These are phyloP conservation scores for Astragalus membranaceus DNA, from an alignment of 306 rosid genomes.

Conservation along the genomic window DNA sequence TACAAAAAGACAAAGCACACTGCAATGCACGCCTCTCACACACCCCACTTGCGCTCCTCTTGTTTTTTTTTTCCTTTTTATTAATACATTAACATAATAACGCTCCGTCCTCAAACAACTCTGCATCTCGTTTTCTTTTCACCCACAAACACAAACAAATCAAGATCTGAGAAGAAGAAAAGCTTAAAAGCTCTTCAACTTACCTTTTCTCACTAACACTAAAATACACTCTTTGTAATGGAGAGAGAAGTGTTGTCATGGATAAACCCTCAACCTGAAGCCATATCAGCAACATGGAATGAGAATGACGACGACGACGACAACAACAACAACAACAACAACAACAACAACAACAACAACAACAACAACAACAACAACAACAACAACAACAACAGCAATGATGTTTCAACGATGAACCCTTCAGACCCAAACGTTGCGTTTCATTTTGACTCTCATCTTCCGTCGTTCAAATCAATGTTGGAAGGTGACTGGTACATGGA, in stretches of 20 bases:
- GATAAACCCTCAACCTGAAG: slow-evolving; percentile 42
- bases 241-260: slow-evolving; percentile 32
- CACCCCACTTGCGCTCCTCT: neutral
- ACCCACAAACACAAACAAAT: neutral
- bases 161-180: neutral
- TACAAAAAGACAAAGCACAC: neutral
- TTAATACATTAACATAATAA: neutral
- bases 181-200: neutral
- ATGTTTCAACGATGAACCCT: neutral
- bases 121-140: neutral
- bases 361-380: neutral
- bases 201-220: neutral
- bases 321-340: neutral
- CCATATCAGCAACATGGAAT: slow-evolving; percentile 3
- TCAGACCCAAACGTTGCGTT: too few relatives aligned
- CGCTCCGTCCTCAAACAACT: slow-evolving; percentile 10
- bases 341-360: neutral
- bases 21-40: neutral
- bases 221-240: neutral
- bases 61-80: neutral
- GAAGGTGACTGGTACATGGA: slow-evolving; percentile 57
- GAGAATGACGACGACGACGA: neutral
- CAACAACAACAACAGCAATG: slow-evolving; percentile 16
- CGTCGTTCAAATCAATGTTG: slow-evolving; percentile 59
- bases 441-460: neutral